Evolutionary conservation across 2,329 filamentous ascomycete genomes (phyloP), one percentile per base, ranked within the genome.

Genomic region (Podosphaera xanthii): DNA sequence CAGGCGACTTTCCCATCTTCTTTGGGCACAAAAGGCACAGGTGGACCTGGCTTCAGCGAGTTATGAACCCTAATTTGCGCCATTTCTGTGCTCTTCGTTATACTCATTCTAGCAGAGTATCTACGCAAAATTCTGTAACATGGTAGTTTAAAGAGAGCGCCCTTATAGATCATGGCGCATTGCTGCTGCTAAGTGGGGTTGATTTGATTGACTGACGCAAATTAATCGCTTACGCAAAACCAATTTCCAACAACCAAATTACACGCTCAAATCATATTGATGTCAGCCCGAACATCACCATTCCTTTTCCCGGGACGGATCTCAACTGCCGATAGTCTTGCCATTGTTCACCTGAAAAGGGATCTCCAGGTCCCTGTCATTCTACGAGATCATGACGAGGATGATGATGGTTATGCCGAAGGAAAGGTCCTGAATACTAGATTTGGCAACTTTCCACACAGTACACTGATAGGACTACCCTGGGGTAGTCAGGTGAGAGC

Each of bases 401-500:
- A 79, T 49, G 76, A 84, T 63, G 78, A 83, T 67, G 86, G 85
- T 61, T 89, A 89, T 66, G 78, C 79, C 36, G 84, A 89, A 68
- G 86, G 86, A 42, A 83, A 82, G 54, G 84, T 88, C 2, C 81
- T 90, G 59, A 97, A 95, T 72, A 98, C 91, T 1, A 83, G 90
- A 52, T 98, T 95, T 67, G 92, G 92, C 56, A 95, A 90, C 0
- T 91, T 89, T 61, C 86, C 87, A 0, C 87, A 91, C 69, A 84
- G 79, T 9, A 90, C 86, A 0, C 72, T 91, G 53, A 77, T 95
- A 59, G 76, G 81, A 4, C 75, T 89, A 59, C 85, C 87, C 49
- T 97, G 91, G 91, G 92, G 92, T 35, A 88, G 86, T 5, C 92
- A 97, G 69, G 83, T 97, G 31, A 79, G 87, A 54, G 92, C 92